Conservation (phyloP, 306 rosid genomes). For the Canavalia ensiformis region DNA sequence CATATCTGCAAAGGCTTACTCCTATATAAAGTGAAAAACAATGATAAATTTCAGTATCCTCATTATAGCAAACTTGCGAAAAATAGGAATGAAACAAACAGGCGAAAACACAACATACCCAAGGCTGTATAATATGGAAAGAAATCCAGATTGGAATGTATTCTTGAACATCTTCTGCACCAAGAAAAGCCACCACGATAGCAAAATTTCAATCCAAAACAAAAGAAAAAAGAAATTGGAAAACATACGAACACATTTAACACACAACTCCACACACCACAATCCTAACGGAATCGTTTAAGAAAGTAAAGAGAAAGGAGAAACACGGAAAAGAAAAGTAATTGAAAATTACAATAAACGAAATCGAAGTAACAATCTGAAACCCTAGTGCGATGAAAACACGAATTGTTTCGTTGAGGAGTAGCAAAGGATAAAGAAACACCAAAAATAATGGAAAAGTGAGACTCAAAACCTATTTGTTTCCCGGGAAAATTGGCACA, state of each 20-base stretch:
- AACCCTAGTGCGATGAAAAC: conserved; percentile 14
- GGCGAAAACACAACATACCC: conserved; percentile 65
- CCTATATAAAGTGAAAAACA: conserved; percentile 54
- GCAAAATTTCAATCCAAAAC: not conserved
- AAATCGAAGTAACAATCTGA: conserved; percentile 1
- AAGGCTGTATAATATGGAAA: conserved; percentile 91
- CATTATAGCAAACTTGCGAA: conserved; percentile 17
- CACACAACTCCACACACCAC: not conserved
- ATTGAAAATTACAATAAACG: not conserved
- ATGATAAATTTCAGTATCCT: conserved; percentile 40
- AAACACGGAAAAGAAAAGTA: not conserved
- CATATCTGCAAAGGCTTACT: conserved; percentile 98
- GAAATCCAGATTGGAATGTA: conserved; percentile 97
- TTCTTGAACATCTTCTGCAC: conserved; percentile 86
- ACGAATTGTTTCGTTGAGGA: conserved; percentile 4
- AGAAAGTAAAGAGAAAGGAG: not conserved
- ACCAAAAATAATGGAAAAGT: not conserved
- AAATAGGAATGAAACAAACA: conserved; percentile 4
- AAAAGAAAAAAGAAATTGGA: not conserved
- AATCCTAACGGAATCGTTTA: not conserved
- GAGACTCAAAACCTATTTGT: conserved; percentile 32
- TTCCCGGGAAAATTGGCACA: not conserved
- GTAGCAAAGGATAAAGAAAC: not conserved
- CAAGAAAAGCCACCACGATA: conserved; percentile 38
- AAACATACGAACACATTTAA: not conserved